Evolutionary conservation across 2,329 filamentous ascomycete species (phyloP).

Genomic region (Pseudocercospora pini-densiflorae): DNA sequence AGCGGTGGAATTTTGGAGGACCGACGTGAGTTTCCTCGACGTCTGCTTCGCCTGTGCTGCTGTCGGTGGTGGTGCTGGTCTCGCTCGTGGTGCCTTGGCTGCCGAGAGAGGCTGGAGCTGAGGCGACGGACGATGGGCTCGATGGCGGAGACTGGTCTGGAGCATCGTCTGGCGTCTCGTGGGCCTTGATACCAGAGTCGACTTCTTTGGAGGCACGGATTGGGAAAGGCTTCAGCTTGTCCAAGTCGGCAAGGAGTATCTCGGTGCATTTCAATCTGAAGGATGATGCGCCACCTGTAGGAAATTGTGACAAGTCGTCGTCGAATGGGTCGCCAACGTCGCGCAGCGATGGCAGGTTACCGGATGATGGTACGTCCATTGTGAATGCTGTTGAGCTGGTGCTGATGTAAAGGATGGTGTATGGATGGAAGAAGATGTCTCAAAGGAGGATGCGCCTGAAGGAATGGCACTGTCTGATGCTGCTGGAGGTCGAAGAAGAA

Average conservation of each 20-base stretch:
- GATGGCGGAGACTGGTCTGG: background rate
- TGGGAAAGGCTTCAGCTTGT: background rate
- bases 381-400: background rate
- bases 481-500: background rate
- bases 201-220: background rate
- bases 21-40: background rate
- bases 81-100: background rate
- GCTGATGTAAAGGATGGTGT: background rate
- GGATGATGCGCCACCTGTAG: background rate
- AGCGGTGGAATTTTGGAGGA: background rate
- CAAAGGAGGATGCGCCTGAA: background rate
- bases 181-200: background rate
- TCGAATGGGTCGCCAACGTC: background rate
- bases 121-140: background rate
- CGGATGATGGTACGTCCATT: background rate
- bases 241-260: background rate
- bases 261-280: background rate
- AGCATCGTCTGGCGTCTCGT: background rate
- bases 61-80: background rate
- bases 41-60: background rate
- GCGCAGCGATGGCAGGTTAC: background rate
- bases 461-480: background rate
- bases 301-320: background rate
- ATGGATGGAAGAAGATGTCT: conserved; percentile 2
- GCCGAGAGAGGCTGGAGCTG: background rate